Conservation (phyloP, 2,329 filamentous ascomycete genomes). For the Hortaea werneckii region DNA sequence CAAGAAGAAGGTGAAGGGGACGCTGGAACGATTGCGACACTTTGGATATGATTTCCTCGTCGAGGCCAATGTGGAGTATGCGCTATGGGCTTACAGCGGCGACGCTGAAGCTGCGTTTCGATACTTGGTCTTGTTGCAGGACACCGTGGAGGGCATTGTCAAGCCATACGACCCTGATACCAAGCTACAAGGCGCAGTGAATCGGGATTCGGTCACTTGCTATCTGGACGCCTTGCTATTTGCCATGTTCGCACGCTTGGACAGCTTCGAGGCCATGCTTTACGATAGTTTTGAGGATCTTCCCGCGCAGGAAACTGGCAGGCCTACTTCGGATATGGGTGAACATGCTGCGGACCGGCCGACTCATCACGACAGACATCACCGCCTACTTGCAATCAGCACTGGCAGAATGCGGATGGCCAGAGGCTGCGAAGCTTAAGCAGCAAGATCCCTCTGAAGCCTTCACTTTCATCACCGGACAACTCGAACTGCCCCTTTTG, state of each 20-base stretch:
- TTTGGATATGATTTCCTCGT: constrained; percentile 47
- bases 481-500: constrained; percentile 73
- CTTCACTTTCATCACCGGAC: constrained; percentile 88
- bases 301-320: constrained; percentile 60
- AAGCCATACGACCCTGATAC: constrained; percentile 61
- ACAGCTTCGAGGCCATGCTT: constrained; percentile 87
- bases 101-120: constrained; percentile 66
- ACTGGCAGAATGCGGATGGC: constrained; percentile 78
- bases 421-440: constrained; percentile 61
- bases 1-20: constrained; percentile 45
- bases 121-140: constrained; percentile 66
- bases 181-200: constrained; percentile 73
- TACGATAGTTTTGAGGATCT: constrained; percentile 69
- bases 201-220: constrained; percentile 80
- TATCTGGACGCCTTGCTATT: constrained; percentile 87
- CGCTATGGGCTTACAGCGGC: constrained; percentile 51
- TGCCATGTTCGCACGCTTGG: constrained; percentile 85
- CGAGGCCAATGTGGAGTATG: constrained; percentile 54
- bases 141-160: constrained; percentile 71
- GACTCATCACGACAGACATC: constrained; percentile 74
- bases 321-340: constrained; percentile 80
- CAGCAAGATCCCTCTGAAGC: constrained; percentile 96
- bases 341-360: constrained; percentile 77
- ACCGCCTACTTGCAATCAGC: constrained; percentile 75
- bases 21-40: constrained; percentile 43